Percentiles rank a stretch among this genome's conserved stretches.
Evolutionary conservation across 148 eudicot species (phyloP).

Genomic region (Dianthus caryophyllus): DNA sequence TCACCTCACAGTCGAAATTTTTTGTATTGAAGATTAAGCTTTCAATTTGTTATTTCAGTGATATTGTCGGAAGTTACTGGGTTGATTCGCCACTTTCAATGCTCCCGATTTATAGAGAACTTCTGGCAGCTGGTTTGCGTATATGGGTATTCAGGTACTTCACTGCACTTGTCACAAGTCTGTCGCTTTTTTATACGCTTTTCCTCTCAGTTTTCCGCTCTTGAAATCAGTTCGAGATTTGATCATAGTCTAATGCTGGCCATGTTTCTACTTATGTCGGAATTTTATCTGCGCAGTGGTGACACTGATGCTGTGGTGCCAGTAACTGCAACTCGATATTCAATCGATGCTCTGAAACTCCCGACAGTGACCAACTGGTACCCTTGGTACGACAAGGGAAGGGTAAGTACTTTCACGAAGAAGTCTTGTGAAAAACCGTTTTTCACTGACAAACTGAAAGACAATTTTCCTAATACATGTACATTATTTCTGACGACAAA

Average conservation of each 20-base stretch:
- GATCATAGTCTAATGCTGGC: not conserved
- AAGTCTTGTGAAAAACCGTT: too few relatives aligned
- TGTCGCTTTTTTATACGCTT: too few relatives aligned
- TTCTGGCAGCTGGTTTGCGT: slow-evolving; percentile 67
- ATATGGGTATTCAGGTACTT: slow-evolving; percentile 91
- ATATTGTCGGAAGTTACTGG: slow-evolving; percentile 75
- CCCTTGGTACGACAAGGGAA: slow-evolving; percentile 84
- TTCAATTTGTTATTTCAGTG: slow-evolving; percentile 39
- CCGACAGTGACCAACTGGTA: slow-evolving; percentile 67
- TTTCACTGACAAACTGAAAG: too few relatives aligned
- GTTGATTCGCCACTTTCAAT: slow-evolving; percentile 79
- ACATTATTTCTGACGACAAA: not conserved
- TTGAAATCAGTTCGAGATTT: not conserved
- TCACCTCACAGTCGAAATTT: not conserved
- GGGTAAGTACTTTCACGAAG: slow-evolving; percentile 39
- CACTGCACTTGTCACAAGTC: not conserved
- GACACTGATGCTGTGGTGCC: slow-evolving; percentile 92
- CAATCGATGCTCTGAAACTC: slow-evolving; percentile 81
- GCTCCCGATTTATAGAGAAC: slow-evolving; percentile 90
- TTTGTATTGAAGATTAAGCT: slow-evolving; percentile 1
- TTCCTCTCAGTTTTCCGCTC: too few relatives aligned
- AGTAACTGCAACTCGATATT: slow-evolving; percentile 80
- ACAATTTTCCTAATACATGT: not conserved
- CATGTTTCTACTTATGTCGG: not conserved
- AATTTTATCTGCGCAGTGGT: slow-evolving; percentile 40